phyloP scores from a whole-genome alignment of 2,329 filamentous ascomycete species.

The Juglanconis sp. region DNA sequence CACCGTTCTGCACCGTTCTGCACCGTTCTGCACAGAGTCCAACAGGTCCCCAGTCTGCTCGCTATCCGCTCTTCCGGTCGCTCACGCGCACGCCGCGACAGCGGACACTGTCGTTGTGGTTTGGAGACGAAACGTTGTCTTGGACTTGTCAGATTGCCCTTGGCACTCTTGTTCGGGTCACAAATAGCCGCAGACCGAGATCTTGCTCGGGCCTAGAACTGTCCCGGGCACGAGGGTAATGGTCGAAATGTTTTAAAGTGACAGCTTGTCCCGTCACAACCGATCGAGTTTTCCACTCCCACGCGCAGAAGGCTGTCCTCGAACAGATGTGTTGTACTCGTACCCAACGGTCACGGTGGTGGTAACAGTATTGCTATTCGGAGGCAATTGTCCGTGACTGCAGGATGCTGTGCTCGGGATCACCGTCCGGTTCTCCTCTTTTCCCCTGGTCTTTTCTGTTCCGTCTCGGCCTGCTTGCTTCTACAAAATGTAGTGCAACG shows the following conservation, averaged over 20 bases:
- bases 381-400: conserved; percentile 2
- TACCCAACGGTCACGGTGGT: neutral
- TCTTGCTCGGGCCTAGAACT: neutral
- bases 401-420: conserved; percentile 6
- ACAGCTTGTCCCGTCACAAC: neutral
- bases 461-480: conserved; percentile 1
- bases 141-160: conserved; percentile 7
- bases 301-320: neutral
- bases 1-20: neutral
- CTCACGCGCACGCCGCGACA: neutral
- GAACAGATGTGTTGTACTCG: neutral
- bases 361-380: conserved; percentile 2
- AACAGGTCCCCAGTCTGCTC: conserved; percentile 2
- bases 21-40: conserved; percentile 7
- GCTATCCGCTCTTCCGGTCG: neutral
- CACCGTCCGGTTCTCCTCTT: neutral
- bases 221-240: neutral
- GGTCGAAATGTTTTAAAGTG: neutral
- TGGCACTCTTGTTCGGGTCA: conserved; percentile 6
- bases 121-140: conserved; percentile 1
- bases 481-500: conserved; percentile 2
- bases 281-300: neutral
- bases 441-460: neutral
- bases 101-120: neutral
- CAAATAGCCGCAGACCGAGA: conserved; percentile 11